Conservation (phyloP, 257 asterid species). For the Rehmannia glutinosa region DNA sequence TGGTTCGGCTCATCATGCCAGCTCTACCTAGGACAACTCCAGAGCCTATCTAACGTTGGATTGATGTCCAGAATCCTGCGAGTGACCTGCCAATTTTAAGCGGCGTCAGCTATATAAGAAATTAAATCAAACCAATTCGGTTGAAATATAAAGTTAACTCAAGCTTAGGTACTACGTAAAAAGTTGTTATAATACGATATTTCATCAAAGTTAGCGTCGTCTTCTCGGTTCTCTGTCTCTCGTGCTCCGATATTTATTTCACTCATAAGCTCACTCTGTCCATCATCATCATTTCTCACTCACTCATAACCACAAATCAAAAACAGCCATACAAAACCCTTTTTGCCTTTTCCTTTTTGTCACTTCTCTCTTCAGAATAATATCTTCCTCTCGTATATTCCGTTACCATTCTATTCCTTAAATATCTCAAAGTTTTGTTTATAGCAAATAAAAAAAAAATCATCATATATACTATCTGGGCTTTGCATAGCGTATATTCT, state of each 20-base stretch:
- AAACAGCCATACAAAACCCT: conserved; percentile 5
- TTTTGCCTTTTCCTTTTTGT: conserved; percentile 20
- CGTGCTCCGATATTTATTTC: conserved; percentile 27
- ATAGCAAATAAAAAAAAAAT: no score
- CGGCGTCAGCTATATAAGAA: no score
- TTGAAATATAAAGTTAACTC: background rate
- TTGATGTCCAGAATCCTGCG: no score
- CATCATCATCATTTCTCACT: conserved; percentile 21
- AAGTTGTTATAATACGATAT: background rate
- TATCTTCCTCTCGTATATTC: conserved; percentile 16
- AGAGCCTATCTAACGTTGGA: no score
- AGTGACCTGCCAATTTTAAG: no score
- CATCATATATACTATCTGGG: no score
- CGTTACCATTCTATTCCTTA: conserved; percentile 22
- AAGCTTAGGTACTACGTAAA: background rate
- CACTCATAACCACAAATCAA: conserved; percentile 31
- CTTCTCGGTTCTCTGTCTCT: no score
- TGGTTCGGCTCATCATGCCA: no score
- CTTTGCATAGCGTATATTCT: background rate
- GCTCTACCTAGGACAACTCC: no score
- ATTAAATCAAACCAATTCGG: no score
- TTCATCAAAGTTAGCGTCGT: conserved; percentile 2
- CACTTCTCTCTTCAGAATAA: conserved; percentile 22
- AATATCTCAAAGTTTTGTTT: conserved; percentile 18
- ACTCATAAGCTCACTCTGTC: conserved; percentile 13